Conservation (phyloP, 306 rosid species). For the Hippophae gyantsensis region DNA sequence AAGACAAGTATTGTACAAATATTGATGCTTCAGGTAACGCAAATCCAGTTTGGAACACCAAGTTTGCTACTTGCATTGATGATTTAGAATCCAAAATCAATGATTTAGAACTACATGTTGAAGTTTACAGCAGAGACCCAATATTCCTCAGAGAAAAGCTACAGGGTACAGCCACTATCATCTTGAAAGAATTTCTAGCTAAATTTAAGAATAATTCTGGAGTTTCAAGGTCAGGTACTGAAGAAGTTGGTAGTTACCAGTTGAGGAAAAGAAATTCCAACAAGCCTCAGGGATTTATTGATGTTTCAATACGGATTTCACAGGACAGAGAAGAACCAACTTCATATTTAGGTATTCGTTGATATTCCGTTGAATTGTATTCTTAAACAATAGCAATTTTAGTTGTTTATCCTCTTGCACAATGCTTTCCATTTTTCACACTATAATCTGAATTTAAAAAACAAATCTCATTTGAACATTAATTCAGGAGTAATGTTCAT, state of each 20-base stretch:
- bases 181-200: conserved; percentile 50
- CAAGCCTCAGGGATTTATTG: conserved; percentile 63
- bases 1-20: conserved; percentile 78
- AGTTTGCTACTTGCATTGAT: conserved; percentile 53
- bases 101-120: conserved; percentile 48
- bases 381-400: neutral
- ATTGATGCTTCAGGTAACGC: conserved; percentile 60
- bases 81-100: conserved; percentile 30
- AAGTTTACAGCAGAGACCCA: conserved; percentile 68
- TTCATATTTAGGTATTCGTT: conserved; percentile 34
- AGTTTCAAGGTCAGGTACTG: conserved; percentile 32
- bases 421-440: too few species aligned
- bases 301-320: conserved; percentile 44
- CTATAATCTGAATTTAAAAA: too few species aligned
- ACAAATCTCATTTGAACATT: too few species aligned
- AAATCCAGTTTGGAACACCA: conserved; percentile 77
- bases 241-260: conserved; percentile 65
- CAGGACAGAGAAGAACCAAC: conserved; percentile 43
- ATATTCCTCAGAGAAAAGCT: conserved; percentile 61
- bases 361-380: conserved; percentile 1
- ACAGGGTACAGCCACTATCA: conserved; percentile 54
- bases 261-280: conserved; percentile 46
- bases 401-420: too few species aligned
- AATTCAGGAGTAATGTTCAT: too few species aligned
- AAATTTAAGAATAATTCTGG: conserved; percentile 40